Base-by-base conservation (phyloP, 140 eudicot species). In the Senecio squalidus region DNA sequence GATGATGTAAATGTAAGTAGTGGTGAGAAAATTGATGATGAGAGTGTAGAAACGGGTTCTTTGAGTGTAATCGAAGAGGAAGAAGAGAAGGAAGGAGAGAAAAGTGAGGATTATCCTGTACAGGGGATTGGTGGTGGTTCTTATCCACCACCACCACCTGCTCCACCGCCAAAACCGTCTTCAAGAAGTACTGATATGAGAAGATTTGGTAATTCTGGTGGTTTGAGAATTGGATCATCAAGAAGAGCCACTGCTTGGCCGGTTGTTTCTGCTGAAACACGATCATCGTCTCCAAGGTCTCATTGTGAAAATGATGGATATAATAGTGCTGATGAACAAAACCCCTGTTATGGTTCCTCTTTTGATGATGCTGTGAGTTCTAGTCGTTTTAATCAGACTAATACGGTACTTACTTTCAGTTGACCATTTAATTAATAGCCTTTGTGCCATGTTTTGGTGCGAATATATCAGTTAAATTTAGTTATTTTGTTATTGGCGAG, bases 321-420 rank as follows among this genome's bases (percentile, higher is more conserved):
- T 65, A 93, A 93, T 67, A 93, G 99, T 67, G 96, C 99, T 18
- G 99, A 93, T 78, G 99, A 93, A 77, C 99, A 93, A 39, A 80
- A 68, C 25, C 71, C 94, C 4, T 61, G 85, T 59, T 93, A 40
- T 73, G 85, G 78, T 16, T 68, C 96, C 48, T 77, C 89, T 3
- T 84, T 72, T 67, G 78, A 77, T 53, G 99, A 93, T 65, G 74
- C 85, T 33, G 99, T 93, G 62, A 84, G 99, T 93, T 61, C 22
- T 22, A 6, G 47, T 44, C 14, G 14, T 38, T 63, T 49, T 36
- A 67, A 57, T 29, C 50, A 68, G 25, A 55, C 16, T 21, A 58
- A 46, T 39, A 45, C 28, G n/a, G 26, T 57, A 33, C 56, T 28
- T 54, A 4, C 31, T 8, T 48, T 38, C 3, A 40, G 10, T 22